Base-by-base conservation (phyloP, 106 monocot genomes). In the Phalaenopsis aphrodite region DNA sequence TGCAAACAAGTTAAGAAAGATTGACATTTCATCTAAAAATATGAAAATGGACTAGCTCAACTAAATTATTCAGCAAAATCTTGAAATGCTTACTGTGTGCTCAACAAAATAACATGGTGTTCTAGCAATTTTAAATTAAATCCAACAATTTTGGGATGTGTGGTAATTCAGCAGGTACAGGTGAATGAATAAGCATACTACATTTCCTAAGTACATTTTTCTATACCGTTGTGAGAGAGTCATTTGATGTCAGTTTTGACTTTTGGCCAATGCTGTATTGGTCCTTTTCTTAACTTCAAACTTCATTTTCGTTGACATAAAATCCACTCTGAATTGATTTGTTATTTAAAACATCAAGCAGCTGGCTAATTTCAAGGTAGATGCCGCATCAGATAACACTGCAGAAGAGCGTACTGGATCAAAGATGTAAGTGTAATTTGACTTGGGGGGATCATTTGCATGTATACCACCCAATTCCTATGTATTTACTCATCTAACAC, bases 341-440 rank as follows among this genome's bases (percentile, higher is more conserved):
- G 19, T 16, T 30, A 36, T 74, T 42, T 74, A 19, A 42, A 74
- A 74, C 45, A 43, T 43, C 18, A 23, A 43, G 45, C 11, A 74
- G 74, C n/a, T 74, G 74, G 19, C 74, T 45, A 72, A 72, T 72
- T 19, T 74, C 74, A 74, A 74, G 43, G 41, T 45, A 45, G 74
- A 42, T 42, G 74, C 41, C 15, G 2, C 74, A 12, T 42, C 21
- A 19, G 74, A 74, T 42, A 43, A 39, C 12, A 21, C 42, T 16
- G 74, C 74, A 42, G 74, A 74, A 19, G 43, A 43, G 16, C 18
- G 43, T 11, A 74, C 74, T 74, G 42, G 42, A n/a, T 74, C 43
- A 18, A 45, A 45, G 14, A 18, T 74, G 74, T 74, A 74, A 74
- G 74, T 43, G 74, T 74, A 19, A 19, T 45, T 19, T 18, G 1